A percentile compares a stretch with the other conserved stretches of the same genome.
These are phyloP conservation scores for Colletotrichum zoysiae DNA, from an alignment of 2,329 filamentous ascomycete genomes.

Conservation along the genomic window DNA sequence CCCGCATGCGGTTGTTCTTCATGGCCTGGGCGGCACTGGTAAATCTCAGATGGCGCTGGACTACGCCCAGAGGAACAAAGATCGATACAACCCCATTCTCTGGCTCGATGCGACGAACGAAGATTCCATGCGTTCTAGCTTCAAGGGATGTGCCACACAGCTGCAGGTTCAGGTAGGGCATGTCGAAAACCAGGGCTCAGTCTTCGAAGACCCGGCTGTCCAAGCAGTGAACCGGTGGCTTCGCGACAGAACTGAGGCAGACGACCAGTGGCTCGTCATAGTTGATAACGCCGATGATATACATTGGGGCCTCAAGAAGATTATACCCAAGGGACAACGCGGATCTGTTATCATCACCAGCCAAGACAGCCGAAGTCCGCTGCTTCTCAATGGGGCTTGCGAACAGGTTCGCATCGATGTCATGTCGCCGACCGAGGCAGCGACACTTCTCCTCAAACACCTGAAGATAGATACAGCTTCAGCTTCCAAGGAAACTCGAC, in stretches of 20 bases:
- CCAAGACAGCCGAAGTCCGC: background rate
- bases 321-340: background rate
- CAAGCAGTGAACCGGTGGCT: background rate
- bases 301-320: background rate
- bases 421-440: background rate
- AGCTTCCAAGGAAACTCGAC: background rate
- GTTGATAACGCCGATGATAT: background rate
- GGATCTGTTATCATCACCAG: background rate
- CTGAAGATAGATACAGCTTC: background rate
- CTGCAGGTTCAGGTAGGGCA: background rate
- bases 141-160: background rate
- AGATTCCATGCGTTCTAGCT: background rate
- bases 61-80: background rate
- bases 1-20: background rate
- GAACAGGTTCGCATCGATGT: background rate
- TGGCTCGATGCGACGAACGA: background rate
- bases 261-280: background rate
- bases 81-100: background rate
- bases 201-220: background rate
- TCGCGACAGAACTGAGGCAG: background rate
- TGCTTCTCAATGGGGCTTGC: background rate
- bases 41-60: background rate
- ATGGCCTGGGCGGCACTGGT: background rate
- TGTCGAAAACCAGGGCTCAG: background rate
- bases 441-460: background rate